Evolutionary conservation across 371 early-diverging fungal species (phyloP).

Genomic region (Mortierella sp.): DNA sequence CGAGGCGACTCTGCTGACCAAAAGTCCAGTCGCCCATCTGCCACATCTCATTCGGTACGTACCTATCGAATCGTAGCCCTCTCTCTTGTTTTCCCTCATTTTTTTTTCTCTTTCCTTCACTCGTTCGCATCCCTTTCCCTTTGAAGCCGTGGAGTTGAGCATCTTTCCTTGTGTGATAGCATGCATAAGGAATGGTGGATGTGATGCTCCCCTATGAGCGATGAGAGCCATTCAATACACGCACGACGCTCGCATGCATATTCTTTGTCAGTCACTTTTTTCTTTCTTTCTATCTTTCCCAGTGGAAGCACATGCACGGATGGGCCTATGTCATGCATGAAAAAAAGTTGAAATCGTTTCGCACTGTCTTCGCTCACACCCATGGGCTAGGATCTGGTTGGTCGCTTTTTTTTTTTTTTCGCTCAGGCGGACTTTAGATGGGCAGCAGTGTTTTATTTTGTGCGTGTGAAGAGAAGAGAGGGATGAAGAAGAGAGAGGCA

Average conservation of each 20-base stretch:
- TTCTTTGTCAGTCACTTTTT: slow-evolving; percentile 6
- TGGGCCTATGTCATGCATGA: not conserved
- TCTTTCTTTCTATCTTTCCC: not conserved
- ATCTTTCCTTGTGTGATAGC: no score
- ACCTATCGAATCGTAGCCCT: slow-evolving; percentile 6
- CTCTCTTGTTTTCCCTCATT: not conserved
- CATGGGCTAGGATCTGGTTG: slow-evolving; percentile 7
- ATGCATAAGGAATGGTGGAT: not conserved
- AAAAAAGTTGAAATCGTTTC: not conserved
- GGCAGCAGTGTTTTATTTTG: not conserved
- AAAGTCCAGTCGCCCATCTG: not conserved
- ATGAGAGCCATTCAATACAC: not conserved
- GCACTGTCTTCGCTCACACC: not conserved
- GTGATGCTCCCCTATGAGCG: not conserved
- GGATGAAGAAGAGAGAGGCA: not conserved
- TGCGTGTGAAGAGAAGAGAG: not conserved
- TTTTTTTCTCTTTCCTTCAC: not conserved
- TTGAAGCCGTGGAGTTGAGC: not conserved
- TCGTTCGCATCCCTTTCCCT: not conserved
- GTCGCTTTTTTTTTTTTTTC: not conserved
- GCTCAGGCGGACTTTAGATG: not conserved
- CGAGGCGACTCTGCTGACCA: slow-evolving; percentile 13
- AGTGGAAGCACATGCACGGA: not conserved
- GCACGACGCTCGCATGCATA: slow-evolving; percentile 3
- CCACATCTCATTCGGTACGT: not conserved